Evolutionary conservation across 495 filamentous ascomycete genomes (phyloP), one percentile per base, ranked within the genome.

Genomic region (Lepraria neglecta): DNA sequence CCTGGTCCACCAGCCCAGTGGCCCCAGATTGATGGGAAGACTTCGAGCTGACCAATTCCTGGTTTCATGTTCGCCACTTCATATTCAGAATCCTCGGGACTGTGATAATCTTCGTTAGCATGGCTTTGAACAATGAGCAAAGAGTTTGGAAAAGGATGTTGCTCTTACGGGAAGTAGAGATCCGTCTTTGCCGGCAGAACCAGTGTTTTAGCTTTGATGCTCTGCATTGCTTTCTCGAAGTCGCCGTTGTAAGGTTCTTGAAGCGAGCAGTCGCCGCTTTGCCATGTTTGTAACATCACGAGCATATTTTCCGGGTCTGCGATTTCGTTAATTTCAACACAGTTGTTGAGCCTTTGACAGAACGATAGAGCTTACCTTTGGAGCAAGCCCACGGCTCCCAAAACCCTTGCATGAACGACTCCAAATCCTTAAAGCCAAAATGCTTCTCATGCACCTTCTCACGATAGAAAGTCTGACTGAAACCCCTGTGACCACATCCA

Each of bases 221-320:
- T 82, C 48, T 77, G 75, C 82, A 89, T 78, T 0, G 86, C 84
- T 45, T 79, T 77, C 57, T 80, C 77, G 62, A 88, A 84, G 65
- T 85, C 74, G 17, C 84, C 84, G 61, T 85, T 80, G 61, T 87
- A 87, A 28, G 79, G 80, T 53, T 80, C 79, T 66, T 87, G 84
- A 33, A 78, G 67, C 1, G 83, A 84, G 60, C 82, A 79, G 65
- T 90, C 84, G 31, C 78, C 87, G 58, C 80, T 77, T 70, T 90
- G 86, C 87, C 87, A 90, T n/a, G 86, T 89, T 57, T 84, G 79
- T 6, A 84, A 68, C 85, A 89, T 86, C 1, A 77, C 78, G 2
- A 88, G 71, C 61, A 89, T 72, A 61, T 87, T 86, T 63, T 85
- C 85, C 0, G 85, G 84, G 53, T 88, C 84, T 86, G 57, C 0